Evolutionary conservation across 352 stramenopile genomes (phyloP).

Genomic region (Pythium volutum): DNA sequence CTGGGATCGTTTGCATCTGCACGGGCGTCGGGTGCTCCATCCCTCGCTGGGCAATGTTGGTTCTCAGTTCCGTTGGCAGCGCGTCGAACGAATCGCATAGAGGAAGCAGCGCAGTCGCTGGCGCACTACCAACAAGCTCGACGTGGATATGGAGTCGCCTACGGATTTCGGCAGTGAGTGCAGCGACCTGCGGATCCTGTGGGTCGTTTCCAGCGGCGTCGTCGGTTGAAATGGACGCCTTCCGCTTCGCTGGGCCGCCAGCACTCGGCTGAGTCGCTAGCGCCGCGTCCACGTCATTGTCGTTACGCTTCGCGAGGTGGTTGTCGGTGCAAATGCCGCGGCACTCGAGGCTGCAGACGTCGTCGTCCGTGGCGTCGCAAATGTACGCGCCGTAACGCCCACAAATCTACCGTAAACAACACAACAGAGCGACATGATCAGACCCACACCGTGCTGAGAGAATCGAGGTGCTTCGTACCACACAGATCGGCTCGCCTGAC

Average conservation of each 20-base stretch:
- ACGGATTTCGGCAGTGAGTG: slow-evolving; percentile 20
- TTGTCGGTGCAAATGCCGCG: slow-evolving; percentile 41
- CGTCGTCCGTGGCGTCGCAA: slow-evolving; percentile 76
- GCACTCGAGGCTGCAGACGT: slow-evolving; percentile 83
- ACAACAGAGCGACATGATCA: neutral
- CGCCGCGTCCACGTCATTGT: neutral
- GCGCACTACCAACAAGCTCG: slow-evolving; percentile 1
- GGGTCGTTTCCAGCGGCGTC: neutral
- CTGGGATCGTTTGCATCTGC: slow-evolving; percentile 75
- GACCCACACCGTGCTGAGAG: neutral
- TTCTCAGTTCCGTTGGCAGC: slow-evolving; percentile 26
- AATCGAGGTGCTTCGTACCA: slow-evolving; percentile 22
- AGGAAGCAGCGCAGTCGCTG: neutral
- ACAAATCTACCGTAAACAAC: slow-evolving; percentile 40
- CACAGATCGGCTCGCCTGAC: slow-evolving; percentile 39
- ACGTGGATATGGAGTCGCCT: slow-evolving; percentile 37
- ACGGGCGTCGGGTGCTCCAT: slow-evolving; percentile 56
- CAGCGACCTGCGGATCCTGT: neutral
- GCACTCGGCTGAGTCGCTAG: neutral
- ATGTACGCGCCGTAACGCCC: slow-evolving; percentile 74
- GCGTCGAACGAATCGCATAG: slow-evolving; percentile 15
- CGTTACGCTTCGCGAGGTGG: neutral
- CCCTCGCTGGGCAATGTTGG: slow-evolving; percentile 35
- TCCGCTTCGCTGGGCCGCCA: neutral
- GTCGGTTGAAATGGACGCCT: neutral